Conservation (phyloP, 2,329 filamentous ascomycete species). For the Lanzia echinophila region DNA sequence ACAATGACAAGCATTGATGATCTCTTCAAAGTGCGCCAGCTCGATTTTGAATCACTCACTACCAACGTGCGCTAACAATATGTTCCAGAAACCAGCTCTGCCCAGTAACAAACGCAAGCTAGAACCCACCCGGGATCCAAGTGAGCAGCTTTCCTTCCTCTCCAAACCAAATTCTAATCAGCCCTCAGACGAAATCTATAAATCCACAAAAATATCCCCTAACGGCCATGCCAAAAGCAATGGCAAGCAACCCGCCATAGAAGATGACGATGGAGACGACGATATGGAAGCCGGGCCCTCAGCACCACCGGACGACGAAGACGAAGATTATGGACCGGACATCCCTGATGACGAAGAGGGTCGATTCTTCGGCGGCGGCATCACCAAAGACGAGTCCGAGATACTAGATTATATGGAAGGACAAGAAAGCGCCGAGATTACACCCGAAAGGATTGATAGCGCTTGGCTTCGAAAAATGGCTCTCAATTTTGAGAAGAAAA, state of each 20-base stretch:
- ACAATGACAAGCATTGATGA: constrained; percentile 28
- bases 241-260: constrained; percentile 24
- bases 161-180: constrained; percentile 1
- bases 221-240: constrained; percentile 36
- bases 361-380: constrained; percentile 89
- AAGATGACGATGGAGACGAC: constrained; percentile 34
- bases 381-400: constrained; percentile 72
- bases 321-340: constrained; percentile 48
- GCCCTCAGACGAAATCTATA: constrained; percentile 53
- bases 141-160: constrained; percentile 36
- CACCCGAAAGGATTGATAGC: constrained; percentile 70
- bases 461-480: constrained; percentile 78
- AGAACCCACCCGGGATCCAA: constrained; percentile 54
- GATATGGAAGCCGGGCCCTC: constrained; percentile 45
- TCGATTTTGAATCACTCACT: not conserved
- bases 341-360: constrained; percentile 76
- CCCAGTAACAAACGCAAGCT: constrained; percentile 54
- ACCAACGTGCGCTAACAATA: constrained; percentile 5
- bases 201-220: constrained; percentile 47
- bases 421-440: constrained; percentile 41
- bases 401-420: constrained; percentile 84
- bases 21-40: constrained; percentile 23
- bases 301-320: constrained; percentile 47
- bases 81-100: constrained; percentile 28
- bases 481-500: constrained; percentile 81